Base-by-base conservation (phyloP, 495 filamentous ascomycete genomes). In the Aspergillus cavernicola region DNA sequence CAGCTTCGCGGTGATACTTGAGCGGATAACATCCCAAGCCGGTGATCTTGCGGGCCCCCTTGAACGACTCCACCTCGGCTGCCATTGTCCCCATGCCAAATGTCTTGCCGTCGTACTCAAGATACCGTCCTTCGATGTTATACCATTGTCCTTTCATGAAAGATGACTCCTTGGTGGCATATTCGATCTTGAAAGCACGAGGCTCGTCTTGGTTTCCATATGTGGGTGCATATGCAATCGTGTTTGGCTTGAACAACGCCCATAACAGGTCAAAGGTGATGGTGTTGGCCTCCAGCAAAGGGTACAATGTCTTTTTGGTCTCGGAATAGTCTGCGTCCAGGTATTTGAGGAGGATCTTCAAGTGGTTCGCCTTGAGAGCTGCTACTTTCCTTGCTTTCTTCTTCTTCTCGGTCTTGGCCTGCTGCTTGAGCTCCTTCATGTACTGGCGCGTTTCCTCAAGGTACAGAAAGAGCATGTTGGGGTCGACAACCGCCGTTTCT, bases 231-330 rank as follows among this genome's bases (percentile, higher is more conserved):
- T 87, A 92, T 1, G 86, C 86, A 32, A 95, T 81, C 12, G 89
- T 89, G 60, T 95, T 92, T 6, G 92, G 91, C 60, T 95, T 95
- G 76, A 89, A 92, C 6, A 97, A 70, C 2, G 92, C 90, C 92
- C 92, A 95, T 4, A 95, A 66, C 9, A 95, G 79, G 52, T 95
- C 90, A 53, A 91, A 97, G 5, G 90, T 95, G 64, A 97, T 95
- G 47, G 86, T 86, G 24, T 88, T 87, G 44, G 86, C 85, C 52
- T 91, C 85, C 13, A 96, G 76, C 60, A 96, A 77, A 0, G 91
- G 90, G 57, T 90, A 88, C 2, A 97, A 78, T 9, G 85, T 89
- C 61, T 89, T 88, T 66, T 92, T 92, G 10, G 72, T 83, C 26
- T 89, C 79, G 8, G 82, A 80, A 66, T 90, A 95, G 65, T 96